Base-by-base conservation (phyloP, 352 stramenopile species). In the Plasmopara halstedii region DNA sequence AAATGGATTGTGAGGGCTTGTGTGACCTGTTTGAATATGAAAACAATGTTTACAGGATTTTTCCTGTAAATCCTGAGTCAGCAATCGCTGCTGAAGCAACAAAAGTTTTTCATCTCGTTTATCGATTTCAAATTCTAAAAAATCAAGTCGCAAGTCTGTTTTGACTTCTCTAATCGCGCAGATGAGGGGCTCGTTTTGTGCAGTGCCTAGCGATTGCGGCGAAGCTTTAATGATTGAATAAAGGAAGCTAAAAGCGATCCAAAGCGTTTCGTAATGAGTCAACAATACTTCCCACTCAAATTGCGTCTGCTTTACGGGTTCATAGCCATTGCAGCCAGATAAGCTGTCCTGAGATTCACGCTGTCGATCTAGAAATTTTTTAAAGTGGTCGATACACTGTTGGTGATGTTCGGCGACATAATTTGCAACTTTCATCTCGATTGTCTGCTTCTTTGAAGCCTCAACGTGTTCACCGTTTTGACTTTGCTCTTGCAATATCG, bases 81-180 rank as follows among this genome's bases (percentile, higher is more conserved):
- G 20, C 8, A 40, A 26, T 11, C 15, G 42, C 21, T 58, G 37
- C 14, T 65, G 45, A 14, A 68, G 31, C 18, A 64, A 18, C 19
- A 62, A 14, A 23, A 62, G 45, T 20, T 53, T 58, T 45, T 68
- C 59, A 33, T 65, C 39, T 38, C 37, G 47, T 18, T 51, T 58
- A 15, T 23, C 31, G 8, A 62, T n/a, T 35, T 68, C 55, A 17
- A 68, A 42, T n/a, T 60, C 23, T 0, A 54, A 14, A n/a, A 17
- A 3, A 25, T 51, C 14, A 19, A 38, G 15, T 8, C 18, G 35
- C 5, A 18, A 40, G 15, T 13, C 20, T 2, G 9, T 39, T 22
- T 39, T 8, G 15, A 26, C 18, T 40, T 40, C 1, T n/a, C 17
- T 17, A 25, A 20, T 15, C 25, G 1, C 8, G 15, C 31, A 35